Conservation (phyloP, 768 basidiomycete genomes). For the Panaeolus cyanescens region DNA sequence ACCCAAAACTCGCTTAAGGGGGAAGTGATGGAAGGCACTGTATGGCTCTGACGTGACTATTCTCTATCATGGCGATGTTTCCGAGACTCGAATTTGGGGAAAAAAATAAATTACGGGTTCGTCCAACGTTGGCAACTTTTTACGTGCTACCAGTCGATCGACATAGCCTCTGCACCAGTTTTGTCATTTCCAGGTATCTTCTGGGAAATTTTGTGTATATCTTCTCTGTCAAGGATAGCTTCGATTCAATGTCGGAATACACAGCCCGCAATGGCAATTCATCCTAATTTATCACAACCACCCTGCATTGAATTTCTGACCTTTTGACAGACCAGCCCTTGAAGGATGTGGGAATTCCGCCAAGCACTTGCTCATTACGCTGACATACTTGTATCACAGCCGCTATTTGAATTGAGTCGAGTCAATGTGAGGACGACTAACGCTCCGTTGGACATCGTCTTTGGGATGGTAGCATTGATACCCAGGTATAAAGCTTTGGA, state of each 20-base stretch:
- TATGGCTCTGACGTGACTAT: too few species aligned
- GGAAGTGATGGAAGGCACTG: too few species aligned
- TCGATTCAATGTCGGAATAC: not conserved
- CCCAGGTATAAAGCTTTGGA: too few species aligned
- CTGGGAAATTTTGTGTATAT: not conserved
- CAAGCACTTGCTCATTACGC: not conserved
- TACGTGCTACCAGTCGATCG: too few species aligned
- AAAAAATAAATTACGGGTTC: too few species aligned
- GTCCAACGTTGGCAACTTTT: not conserved
- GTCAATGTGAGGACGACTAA: too few species aligned
- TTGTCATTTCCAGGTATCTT: not conserved
- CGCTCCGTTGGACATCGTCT: not conserved
- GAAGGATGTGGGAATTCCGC: not conserved
- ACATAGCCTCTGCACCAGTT: too few species aligned
- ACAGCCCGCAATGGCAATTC: not conserved
- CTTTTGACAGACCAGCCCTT: too few species aligned
- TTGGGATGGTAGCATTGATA: too few species aligned
- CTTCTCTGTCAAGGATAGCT: not conserved
- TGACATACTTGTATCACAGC: not conserved
- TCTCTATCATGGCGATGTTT: too few species aligned
- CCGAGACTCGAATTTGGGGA: too few species aligned
- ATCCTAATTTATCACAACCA: not conserved
- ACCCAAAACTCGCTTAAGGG: too few species aligned
- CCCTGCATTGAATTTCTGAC: not conserved
- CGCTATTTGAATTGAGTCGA: not conserved